phyloP scores from a whole-genome alignment of 2,329 filamentous ascomycete species.

The Epichloe bromicola region DNA sequence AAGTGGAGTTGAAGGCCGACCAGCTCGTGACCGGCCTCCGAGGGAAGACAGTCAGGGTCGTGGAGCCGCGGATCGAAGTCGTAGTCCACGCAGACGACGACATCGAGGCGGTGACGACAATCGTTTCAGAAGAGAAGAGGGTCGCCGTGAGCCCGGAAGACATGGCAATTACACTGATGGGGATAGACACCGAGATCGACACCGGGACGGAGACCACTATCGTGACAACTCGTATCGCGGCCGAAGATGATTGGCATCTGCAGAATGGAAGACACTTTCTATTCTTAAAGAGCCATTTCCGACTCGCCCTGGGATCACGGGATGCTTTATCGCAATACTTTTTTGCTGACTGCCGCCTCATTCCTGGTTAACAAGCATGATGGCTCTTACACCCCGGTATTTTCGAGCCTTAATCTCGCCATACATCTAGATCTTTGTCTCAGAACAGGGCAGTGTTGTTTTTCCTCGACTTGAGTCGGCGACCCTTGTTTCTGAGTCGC shows the following conservation, averaged over 20 bases:
- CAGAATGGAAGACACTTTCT: background rate
- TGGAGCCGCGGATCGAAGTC: slow-evolving; percentile 18
- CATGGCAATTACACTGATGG: slow-evolving; percentile 7
- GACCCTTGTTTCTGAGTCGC: background rate
- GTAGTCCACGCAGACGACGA: slow-evolving; percentile 25
- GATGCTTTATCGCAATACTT: background rate
- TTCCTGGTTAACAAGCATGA: no score
- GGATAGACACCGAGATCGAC: slow-evolving; percentile 5
- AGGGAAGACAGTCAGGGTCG: background rate
- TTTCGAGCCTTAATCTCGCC: no score
- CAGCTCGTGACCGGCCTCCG: slow-evolving; percentile 10
- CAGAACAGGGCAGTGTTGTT: background rate
- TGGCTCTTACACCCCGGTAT: no score
- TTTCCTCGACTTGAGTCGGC: background rate
- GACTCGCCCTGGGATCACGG: background rate
- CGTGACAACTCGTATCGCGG: slow-evolving; percentile 9
- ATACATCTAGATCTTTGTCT: background rate
- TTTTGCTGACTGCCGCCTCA: no score
- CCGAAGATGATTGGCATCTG: slow-evolving; percentile 5
- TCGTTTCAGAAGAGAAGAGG: slow-evolving; percentile 13
- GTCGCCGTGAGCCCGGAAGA: slow-evolving; percentile 13
- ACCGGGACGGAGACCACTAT: background rate
- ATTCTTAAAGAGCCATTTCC: background rate
- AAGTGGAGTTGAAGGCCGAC: slow-evolving; percentile 18
- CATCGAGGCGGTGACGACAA: slow-evolving; percentile 10